Base-by-base conservation (phyloP, 2,329 filamentous ascomycete species). In the Exophiala calicioides region DNA sequence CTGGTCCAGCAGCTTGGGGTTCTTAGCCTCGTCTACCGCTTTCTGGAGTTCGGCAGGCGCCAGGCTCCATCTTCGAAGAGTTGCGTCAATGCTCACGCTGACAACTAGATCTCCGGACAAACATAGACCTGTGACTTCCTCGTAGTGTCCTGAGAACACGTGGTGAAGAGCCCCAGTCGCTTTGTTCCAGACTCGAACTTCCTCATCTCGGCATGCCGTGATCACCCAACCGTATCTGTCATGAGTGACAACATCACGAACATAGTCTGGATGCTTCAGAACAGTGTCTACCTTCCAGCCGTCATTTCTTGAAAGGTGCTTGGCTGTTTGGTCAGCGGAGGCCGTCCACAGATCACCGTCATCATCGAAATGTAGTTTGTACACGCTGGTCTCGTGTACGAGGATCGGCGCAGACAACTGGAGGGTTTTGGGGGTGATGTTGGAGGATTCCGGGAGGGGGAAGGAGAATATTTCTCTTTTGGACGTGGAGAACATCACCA, bases 381-480 rank as follows among this genome's bases (percentile, higher is more conserved):
- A 94, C 7, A 98, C 82, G 56, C 86, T 93, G 1, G 93, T 98
- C 58, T 96, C 89, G 66, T 98, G 93, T 53, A 85, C 85, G 35
- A 85, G 69, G 39, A 96, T 83, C 2, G 79, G 61, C 67, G 37
- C 27, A 3, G 57, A 56, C 20, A 60, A 27, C 84, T 70, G 50
- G 79, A 79, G 61, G 83, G 79, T 55, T 81, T 82, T 64, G 41
- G n/a, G 62, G 60, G 29, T 59, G 29, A 60, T 64, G 36, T 50
- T 64, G 15, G 44, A 29, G 6, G 42, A 39, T 7, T 35, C 46
- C 20, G 65, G 58, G 12, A 71, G 50, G 45, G 60, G 55, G 48
- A 70, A 96, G 21, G 83, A 80, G 13, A 89, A 82, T 53, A 97
- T 90, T 58, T 86, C 78, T 31, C 84, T 83, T 58, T 90, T 85